phyloP scores from a whole-genome alignment of 192 early-diverging fungal species.

The Rhizoclosmatium globosum region DNA sequence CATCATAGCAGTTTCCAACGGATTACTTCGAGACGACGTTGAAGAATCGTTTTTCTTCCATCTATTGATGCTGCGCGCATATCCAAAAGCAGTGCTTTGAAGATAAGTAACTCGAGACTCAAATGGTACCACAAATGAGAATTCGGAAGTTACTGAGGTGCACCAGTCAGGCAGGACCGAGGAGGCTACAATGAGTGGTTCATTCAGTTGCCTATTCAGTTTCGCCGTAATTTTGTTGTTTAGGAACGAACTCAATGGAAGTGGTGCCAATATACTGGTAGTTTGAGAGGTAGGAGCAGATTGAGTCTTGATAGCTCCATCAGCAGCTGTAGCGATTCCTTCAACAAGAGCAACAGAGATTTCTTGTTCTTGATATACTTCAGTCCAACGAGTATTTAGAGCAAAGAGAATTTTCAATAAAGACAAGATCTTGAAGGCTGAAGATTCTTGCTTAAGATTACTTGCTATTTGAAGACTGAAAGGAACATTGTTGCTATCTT shows the following conservation, averaged over 20 bases:
- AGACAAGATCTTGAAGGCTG: conserved; percentile 39
- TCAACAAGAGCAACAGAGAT: neutral
- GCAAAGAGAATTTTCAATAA: conserved; percentile 49
- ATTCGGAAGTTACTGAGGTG: conserved; percentile 63
- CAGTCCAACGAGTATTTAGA: conserved; percentile 51
- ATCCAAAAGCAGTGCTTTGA: conserved; percentile 88
- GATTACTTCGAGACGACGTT: neutral
- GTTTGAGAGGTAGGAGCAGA: neutral
- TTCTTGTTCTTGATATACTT: conserved; percentile 44
- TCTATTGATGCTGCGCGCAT: conserved; percentile 75
- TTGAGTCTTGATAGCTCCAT: neutral
- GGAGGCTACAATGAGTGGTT: conserved; percentile 89
- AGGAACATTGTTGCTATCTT: neutral
- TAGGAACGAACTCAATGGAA: conserved; percentile 63
- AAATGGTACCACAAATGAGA: conserved; percentile 85
- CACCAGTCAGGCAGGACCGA: conserved; percentile 82
- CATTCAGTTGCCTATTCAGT: conserved; percentile 84
- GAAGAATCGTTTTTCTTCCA: conserved; percentile 58
- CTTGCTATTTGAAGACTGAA: neutral
- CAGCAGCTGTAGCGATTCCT: conserved; percentile 34
- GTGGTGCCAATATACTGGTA: conserved; percentile 4
- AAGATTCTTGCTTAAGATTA: neutral
- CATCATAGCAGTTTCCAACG: conserved; percentile 3
- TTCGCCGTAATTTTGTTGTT: conserved; percentile 88
- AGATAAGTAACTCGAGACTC: conserved; percentile 80